A percentile compares a stretch with the other conserved stretches of the same genome.
These are phyloP conservation scores for Begonia peltatifolia DNA, from an alignment of 306 rosid genomes.

Conservation along the genomic window DNA sequence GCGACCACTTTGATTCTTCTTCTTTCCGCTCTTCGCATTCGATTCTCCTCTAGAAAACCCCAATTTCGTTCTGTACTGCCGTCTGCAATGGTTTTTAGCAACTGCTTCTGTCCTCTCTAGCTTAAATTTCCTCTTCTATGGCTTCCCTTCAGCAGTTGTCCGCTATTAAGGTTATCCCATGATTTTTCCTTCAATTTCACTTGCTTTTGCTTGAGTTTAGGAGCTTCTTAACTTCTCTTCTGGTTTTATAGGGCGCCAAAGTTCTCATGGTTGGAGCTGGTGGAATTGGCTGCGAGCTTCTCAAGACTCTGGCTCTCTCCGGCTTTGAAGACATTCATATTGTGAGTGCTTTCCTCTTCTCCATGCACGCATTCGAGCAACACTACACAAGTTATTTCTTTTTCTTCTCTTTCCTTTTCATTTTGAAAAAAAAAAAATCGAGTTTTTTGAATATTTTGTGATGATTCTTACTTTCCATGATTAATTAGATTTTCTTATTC, in stretches of 20 bases:
- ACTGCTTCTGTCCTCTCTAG: conserved; percentile 6
- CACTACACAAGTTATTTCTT: background rate
- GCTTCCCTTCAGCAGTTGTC: conserved; percentile 34
- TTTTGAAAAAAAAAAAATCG: background rate
- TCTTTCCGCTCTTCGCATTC: background rate
- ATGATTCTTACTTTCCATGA: no score
- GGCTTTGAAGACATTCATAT: conserved; percentile 92
- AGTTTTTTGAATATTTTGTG: no score
- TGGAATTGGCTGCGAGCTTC: conserved; percentile 97
- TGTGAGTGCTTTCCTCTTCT: conserved; percentile 18
- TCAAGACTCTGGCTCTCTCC: conserved; percentile 91
- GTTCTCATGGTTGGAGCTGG: conserved; percentile 99
- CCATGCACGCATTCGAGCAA: background rate
- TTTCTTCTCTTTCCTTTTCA: background rate
- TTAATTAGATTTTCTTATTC: no score
- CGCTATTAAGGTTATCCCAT: conserved; percentile 36
- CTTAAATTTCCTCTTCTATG: conserved; percentile 31
- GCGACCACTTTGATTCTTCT: background rate
- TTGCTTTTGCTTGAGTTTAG: background rate
- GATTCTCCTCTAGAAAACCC: conserved; percentile 6
- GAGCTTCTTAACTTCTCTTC: background rate
- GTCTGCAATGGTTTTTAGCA: conserved; percentile 7
- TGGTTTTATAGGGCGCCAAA: conserved; percentile 47
- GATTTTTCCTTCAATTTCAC: conserved; percentile 4
- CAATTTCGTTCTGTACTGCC: conserved; percentile 1